A percentile compares a stretch with the other conserved stretches of the same genome.
phyloP scores from a whole-genome alignment of 2,329 filamentous ascomycete species.

The Alternaria sp. region DNA sequence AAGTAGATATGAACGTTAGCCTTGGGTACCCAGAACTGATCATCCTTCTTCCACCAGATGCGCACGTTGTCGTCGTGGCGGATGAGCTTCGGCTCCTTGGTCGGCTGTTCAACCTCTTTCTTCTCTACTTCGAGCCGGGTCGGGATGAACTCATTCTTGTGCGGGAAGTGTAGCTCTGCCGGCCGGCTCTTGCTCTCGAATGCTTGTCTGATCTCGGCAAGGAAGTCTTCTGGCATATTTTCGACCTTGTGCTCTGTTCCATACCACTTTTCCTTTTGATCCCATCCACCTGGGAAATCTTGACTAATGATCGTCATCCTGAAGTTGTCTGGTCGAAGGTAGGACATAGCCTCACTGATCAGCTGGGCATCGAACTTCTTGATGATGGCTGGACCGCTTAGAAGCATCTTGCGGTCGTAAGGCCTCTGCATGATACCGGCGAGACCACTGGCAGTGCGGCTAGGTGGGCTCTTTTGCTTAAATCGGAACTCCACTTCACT shows the following conservation, averaged over 20 bases:
- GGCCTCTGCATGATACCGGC: slow-evolving; percentile 91
- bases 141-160: slow-evolving; percentile 95
- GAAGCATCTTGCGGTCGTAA: slow-evolving; percentile 81
- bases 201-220: slow-evolving; percentile 72
- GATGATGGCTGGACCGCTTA: slow-evolving; percentile 79
- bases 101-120: slow-evolving; percentile 80
- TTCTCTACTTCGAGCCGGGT: slow-evolving; percentile 93
- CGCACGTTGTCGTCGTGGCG: slow-evolving; percentile 81
- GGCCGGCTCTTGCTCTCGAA: slow-evolving; percentile 67
- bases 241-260: slow-evolving; percentile 91
- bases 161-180: slow-evolving; percentile 79
- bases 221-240: slow-evolving; percentile 76
- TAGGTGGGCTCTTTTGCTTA: slow-evolving; percentile 88
- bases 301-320: slow-evolving; percentile 82
- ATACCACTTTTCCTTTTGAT: slow-evolving; percentile 95
- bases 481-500: slow-evolving; percentile 95
- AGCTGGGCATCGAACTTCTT: slow-evolving; percentile 79
- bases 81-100: slow-evolving; percentile 78
- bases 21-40: slow-evolving; percentile 97
- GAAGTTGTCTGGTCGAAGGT: slow-evolving; percentile 86
- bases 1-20: slow-evolving; percentile 84
- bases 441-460: slow-evolving; percentile 83
- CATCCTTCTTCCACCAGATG: slow-evolving; percentile 98
- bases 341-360: slow-evolving; percentile 76
- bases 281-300: slow-evolving; percentile 82